Base-by-base conservation (phyloP, 1,284 basidiomycete genomes). In the Sporisorium sorghi region DNA sequence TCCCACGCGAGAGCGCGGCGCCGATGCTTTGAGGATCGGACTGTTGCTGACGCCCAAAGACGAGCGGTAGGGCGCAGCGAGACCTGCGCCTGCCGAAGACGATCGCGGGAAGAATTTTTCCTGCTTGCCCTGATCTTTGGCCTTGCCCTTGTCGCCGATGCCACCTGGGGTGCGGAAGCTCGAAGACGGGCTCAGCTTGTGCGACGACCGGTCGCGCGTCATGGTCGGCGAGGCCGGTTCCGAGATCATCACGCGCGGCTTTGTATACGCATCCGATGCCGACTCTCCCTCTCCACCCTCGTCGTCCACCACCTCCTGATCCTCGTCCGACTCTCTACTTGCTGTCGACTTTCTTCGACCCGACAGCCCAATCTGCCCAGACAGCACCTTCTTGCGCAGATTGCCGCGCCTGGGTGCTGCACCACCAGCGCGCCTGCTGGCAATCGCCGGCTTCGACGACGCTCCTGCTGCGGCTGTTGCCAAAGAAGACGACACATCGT, bases 21-120 rank as follows among this genome's bases (percentile, higher is more conserved):
- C 42, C 1, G 73, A 59, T 4, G 58, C 39, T 40, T 66, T 59
- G 23, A 77, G 51, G 37, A 72, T 58, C 0, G 62, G 73, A 52
- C 44, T 59, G 39, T 12, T 50, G 52, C 50, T 60, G 24, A 50
- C 28, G 15, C 32, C 5, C 21, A 64, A 56, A n/a, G 58, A 61
- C 5, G 65, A 12, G 0, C 51, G 46, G 35, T 44, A 62, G 1
- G 58, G 32, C 2, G 59, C 33, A 7, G 73, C 68, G 5, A 75
- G 60, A 3, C 73, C 73, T 2, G 68, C 73, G 5, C 73, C 73
- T 1, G 69, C 69, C 9, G 69, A 72, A 1, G 73, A 76, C 3
- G 69, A 72, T 3, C 73, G 68, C 1, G 68, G 73, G 56, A 76
- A 76, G 62, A 65, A 72, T 33, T 71, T 75, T 7, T 63, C 63